A percentile compares a stretch with the other conserved stretches of the same genome.
Evolutionary conservation across 2,329 filamentous ascomycete genomes (phyloP).

Genomic region (Colletotrichum liaoningense): DNA sequence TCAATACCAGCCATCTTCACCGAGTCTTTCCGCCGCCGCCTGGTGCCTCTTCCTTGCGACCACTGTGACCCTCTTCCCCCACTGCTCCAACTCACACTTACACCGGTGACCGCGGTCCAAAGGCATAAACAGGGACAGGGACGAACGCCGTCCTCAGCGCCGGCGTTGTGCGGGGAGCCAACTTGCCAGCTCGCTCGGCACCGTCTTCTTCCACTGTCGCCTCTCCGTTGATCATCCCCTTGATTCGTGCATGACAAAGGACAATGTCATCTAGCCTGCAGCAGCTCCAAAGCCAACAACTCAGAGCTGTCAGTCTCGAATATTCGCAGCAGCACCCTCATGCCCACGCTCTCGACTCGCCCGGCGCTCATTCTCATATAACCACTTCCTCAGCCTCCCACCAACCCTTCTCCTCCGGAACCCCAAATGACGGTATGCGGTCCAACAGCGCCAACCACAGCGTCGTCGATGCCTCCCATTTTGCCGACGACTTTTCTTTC

Average conservation of each 20-base stretch:
- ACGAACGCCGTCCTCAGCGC: slow-evolving; percentile 28
- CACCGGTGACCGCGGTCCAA: slow-evolving; percentile 18
- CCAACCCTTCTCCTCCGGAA: slow-evolving; percentile 35
- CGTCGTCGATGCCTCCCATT: slow-evolving; percentile 60
- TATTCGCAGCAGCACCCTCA: slow-evolving; percentile 42
- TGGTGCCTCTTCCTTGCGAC: slow-evolving; percentile 14
- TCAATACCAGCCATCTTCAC: background rate
- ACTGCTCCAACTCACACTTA: slow-evolving; percentile 28
- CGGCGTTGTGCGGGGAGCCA: slow-evolving; percentile 31
- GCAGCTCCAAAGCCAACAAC: slow-evolving; percentile 46
- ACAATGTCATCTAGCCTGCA: slow-evolving; percentile 54
- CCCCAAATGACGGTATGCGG: slow-evolving; percentile 45
- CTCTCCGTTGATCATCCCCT: slow-evolving; percentile 43
- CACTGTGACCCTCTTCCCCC: slow-evolving; percentile 18
- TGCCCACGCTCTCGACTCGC: slow-evolving; percentile 23
- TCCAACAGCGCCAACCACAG: slow-evolving; percentile 49
- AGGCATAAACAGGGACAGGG: slow-evolving; percentile 33
- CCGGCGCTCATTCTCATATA: slow-evolving; percentile 34
- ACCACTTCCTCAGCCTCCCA: slow-evolving; percentile 32
- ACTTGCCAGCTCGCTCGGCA: slow-evolving; percentile 10
- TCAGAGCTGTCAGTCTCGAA: slow-evolving; percentile 48
- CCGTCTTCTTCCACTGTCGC: slow-evolving; percentile 22
- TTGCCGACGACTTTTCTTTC: slow-evolving; percentile 63
- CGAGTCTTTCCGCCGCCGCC: slow-evolving; percentile 11
- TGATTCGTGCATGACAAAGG: slow-evolving; percentile 38